These are phyloP conservation scores for Chlorella sp. DNA, from an alignment of 139 green algal species.

Conservation along the genomic window DNA sequence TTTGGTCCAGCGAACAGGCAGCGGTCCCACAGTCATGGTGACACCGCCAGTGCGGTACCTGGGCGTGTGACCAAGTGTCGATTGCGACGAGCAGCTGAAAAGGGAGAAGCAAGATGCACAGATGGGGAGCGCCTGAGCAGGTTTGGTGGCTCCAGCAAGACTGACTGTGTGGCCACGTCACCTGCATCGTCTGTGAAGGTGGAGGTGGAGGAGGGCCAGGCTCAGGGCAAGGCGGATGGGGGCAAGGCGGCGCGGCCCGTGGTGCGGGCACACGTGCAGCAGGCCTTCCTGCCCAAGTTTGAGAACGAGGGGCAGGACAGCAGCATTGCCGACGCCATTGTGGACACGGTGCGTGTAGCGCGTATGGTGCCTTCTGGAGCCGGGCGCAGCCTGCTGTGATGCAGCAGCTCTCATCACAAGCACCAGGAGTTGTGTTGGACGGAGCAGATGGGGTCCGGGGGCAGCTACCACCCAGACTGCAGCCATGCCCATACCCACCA, in stretches of 20 bases:
- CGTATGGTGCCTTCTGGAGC: too few relatives aligned
- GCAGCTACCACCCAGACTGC: too few relatives aligned
- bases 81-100: not conserved
- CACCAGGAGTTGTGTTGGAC: too few relatives aligned
- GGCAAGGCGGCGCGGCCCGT: not conserved
- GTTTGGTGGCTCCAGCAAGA: not conserved
- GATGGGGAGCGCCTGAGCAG: not conserved
- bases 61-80: too few relatives aligned
- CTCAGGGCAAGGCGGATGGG: not conserved
- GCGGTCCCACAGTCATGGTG: too few relatives aligned
- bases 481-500: too few relatives aligned
- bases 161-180: not conserved
- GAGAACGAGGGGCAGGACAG: slow-evolving; percentile 52
- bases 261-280: slow-evolving; percentile 30
- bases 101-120: not conserved
- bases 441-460: too few relatives aligned
- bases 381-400: too few relatives aligned
- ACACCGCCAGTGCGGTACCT: too few relatives aligned
- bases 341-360: slow-evolving; percentile 11
- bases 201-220: not conserved
- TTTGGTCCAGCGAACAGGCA: too few relatives aligned
- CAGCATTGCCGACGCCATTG: slow-evolving; percentile 26
- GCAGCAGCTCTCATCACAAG: too few relatives aligned
- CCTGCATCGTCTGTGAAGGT: not conserved
- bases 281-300: slow-evolving; percentile 63